These are phyloP conservation scores for Dichotomopilus funicola DNA, from an alignment of 2,329 filamentous ascomycete genomes.

Conservation along the genomic window DNA sequence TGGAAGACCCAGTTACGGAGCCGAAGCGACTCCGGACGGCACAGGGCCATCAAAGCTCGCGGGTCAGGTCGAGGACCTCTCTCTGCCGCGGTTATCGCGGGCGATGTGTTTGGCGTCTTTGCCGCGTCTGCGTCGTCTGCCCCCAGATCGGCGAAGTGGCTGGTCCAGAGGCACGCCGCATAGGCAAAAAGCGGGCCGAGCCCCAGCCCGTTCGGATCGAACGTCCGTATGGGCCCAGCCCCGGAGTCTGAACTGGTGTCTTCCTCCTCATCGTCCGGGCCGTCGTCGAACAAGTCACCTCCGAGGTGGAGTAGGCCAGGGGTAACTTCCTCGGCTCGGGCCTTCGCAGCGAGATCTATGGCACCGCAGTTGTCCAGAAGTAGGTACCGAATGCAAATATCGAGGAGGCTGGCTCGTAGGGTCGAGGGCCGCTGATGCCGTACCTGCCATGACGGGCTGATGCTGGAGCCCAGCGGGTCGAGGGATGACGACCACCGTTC, in stretches of 20 bases:
- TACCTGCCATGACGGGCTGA: neutral
- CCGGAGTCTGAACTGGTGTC: neutral
- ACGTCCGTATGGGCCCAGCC: neutral
- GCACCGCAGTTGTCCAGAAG: neutral
- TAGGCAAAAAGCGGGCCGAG: neutral
- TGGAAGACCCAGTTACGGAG: neutral
- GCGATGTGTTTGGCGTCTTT: no score
- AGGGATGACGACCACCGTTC: neutral
- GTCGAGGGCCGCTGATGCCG: neutral
- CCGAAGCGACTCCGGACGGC: neutral
- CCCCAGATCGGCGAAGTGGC: neutral
- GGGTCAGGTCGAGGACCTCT: neutral
- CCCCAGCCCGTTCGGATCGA: neutral
- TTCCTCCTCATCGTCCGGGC: neutral
- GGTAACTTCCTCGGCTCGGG: neutral
- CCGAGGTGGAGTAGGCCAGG: neutral
- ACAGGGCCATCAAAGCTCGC: neutral
- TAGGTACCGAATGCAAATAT: neutral
- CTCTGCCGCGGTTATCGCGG: no score
- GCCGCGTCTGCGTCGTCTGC: neutral
- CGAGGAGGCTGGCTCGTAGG: neutral
- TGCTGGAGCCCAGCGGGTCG: no score
- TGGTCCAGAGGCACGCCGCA: conserved; percentile 1
- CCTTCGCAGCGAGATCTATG: neutral
- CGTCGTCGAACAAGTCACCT: neutral